Percentiles rank a stretch among this genome's conserved stretches.
phyloP scores from a whole-genome alignment of 805 yeast species.

The Wickerhamomyces strasburgensis region DNA sequence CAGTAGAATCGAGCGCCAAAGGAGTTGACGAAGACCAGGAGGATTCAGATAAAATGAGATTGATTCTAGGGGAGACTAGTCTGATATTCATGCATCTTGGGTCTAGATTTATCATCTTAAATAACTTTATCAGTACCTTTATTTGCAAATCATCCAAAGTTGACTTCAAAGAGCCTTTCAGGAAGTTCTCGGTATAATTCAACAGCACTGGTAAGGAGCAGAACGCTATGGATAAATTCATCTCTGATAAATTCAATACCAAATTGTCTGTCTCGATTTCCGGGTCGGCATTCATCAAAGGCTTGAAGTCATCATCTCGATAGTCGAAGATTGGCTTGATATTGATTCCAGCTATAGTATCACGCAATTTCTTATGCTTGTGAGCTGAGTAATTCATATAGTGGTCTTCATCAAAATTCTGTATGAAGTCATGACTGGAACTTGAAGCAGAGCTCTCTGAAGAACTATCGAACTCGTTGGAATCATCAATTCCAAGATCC shows the following conservation, averaged over 20 bases:
- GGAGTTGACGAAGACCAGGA: slow-evolving; percentile 14
- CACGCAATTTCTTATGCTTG: slow-evolving; percentile 2
- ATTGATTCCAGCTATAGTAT: slow-evolving; percentile 17
- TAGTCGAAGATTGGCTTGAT: slow-evolving; percentile 13
- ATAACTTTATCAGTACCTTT: slow-evolving; percentile 45
- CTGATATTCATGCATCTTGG: slow-evolving; percentile 40
- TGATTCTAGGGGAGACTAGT: slow-evolving; percentile 42
- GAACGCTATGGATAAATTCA: slow-evolving; percentile 46
- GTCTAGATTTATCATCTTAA: slow-evolving; percentile 27
- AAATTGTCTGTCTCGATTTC: slow-evolving; percentile 48
- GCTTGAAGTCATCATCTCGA: slow-evolving; percentile 18
- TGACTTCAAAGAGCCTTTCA: slow-evolving; percentile 37
- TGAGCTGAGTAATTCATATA: neutral
- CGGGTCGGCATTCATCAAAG: slow-evolving; percentile 29
- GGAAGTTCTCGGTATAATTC: slow-evolving; percentile 30
- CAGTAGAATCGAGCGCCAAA: slow-evolving; percentile 14
- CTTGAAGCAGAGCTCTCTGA: neutral
- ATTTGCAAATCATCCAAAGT: slow-evolving; percentile 64
- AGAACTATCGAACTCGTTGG: slow-evolving; percentile 2
- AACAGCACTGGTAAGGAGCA: slow-evolving; percentile 34
- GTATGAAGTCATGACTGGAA: slow-evolving; percentile 10
- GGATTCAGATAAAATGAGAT: slow-evolving; percentile 34
- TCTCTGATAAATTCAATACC: slow-evolving; percentile 48
- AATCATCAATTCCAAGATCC: slow-evolving; percentile 13
- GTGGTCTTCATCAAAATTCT: slow-evolving; percentile 11